Conservation (phyloP, 345 rosid genomes). For the Turnera subulata region DNA sequence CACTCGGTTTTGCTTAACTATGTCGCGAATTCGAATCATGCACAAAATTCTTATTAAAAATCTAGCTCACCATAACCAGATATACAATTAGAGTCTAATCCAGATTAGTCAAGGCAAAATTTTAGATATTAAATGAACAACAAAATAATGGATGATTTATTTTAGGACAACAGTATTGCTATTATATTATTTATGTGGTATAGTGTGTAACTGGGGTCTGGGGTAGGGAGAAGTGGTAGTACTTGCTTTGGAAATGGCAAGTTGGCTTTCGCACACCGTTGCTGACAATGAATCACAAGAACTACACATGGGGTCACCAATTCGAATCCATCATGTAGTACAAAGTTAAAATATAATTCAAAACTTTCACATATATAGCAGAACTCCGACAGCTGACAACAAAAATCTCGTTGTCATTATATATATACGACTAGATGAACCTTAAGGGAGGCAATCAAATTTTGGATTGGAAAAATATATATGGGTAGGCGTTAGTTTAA, state of each 20-base stretch:
- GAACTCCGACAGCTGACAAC: too few relatives aligned
- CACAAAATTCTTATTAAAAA: too few relatives aligned
- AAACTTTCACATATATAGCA: not conserved
- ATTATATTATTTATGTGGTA: not conserved
- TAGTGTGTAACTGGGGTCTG: not conserved
- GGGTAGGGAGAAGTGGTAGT: not conserved
- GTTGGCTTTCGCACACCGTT: conserved; percentile 2
- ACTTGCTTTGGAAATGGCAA: conserved; percentile 20
- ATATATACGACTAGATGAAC: too few relatives aligned
- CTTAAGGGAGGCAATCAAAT: too few relatives aligned
- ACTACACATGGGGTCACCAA: conserved; percentile 11
- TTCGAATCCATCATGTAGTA: not conserved
- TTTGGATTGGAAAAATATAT: too few relatives aligned
- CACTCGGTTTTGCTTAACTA: too few relatives aligned
- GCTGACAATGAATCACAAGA: conserved; percentile 9
- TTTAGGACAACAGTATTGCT: not conserved
- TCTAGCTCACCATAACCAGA: too few relatives aligned
- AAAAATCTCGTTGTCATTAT: too few relatives aligned
- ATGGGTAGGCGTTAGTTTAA: too few relatives aligned
- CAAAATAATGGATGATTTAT: not conserved
- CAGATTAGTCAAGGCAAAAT: not conserved
- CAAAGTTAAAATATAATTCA: not conserved
- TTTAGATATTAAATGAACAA: not conserved
- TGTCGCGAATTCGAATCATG: too few relatives aligned
- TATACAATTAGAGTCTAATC: too few relatives aligned